Conservation (phyloP, 305 asterid genomes). For the Fraxinus paxiana region DNA sequence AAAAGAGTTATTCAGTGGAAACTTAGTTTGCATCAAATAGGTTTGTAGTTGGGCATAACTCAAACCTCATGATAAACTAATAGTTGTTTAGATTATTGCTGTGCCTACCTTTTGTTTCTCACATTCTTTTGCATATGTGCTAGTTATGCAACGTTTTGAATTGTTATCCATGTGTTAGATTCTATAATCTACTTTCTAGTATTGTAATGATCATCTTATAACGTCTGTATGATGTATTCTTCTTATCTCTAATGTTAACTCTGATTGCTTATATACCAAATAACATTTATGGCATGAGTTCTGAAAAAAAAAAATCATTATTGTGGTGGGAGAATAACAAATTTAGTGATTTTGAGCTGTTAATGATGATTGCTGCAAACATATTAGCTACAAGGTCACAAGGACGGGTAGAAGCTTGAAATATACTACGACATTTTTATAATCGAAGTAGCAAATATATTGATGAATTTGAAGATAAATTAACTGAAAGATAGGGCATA, state of each 20-base stretch:
- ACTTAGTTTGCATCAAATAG: slow-evolving; percentile 74
- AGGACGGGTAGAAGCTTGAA: background rate
- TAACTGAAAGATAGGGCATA: background rate
- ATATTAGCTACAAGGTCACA: background rate
- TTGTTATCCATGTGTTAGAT: background rate
- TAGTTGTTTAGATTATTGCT: background rate
- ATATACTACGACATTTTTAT: background rate
- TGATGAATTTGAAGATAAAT: background rate
- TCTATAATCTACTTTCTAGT: background rate
- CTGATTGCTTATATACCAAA: background rate
- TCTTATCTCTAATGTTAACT: background rate
- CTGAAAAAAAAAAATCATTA: background rate
- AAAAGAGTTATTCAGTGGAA: slow-evolving; percentile 67
- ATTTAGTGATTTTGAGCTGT: background rate
- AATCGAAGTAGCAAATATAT: background rate
- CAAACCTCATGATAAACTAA: background rate
- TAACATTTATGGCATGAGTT: background rate
- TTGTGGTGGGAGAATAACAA: background rate
- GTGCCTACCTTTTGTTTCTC: background rate
- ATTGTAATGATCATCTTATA: background rate
- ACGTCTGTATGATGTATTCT: background rate
- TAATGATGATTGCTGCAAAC: background rate
- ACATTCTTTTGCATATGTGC: background rate
- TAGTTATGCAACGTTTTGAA: background rate
- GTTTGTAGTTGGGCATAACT: slow-evolving; percentile 42